Evolutionary conservation across 2,329 filamentous ascomycete genomes (phyloP), one percentile per base, ranked within the genome.

Genomic region (Ophiocordyceps camponoti-leonardi): DNA sequence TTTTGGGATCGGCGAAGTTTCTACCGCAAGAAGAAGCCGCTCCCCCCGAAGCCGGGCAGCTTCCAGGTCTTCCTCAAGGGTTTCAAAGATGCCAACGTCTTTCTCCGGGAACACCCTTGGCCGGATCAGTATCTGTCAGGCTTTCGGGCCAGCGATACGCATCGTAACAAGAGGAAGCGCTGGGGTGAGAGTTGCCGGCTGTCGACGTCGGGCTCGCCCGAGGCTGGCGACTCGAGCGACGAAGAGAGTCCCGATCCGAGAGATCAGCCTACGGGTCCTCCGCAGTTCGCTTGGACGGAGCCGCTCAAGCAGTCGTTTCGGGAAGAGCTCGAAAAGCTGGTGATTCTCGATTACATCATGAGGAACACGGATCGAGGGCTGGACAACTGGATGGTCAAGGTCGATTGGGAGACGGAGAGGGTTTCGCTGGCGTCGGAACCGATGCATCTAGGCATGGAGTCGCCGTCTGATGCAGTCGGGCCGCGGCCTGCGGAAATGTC

Each of bases 351-450:
- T 64, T 98, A 98, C 60, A 94, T 98, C 51, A 98, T 98, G 92
- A 79, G 92, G 47, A 98, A 98, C 58, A 98, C 92, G 2, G 92
- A 98, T 61, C 77, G 92, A 64, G 92, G 92, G 2, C 69, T 95
- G 47, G 92, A 98, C 61, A 98, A 98, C 56, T 98, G 92, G 92
- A 98, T 98, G 92, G 87, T 98, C 58, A 92, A 86, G 61, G 85
- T 98, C 30, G 88, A 98, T 61, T 86, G 80, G 72, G 76, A 86
- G 53, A 79, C 75, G 3, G 79, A 92, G 56, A 76, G 83, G 55
- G 90, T 92, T 13, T 86, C 83, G 8, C 86, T 98, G 51, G 81
- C 83, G 16, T 86, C 86, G 1, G 87, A 95, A 49, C 86, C 88
- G 12, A 67, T 75, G 41, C 73, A 75, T 26, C 62, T 93, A 69